Conservation (phyloP, 129 eudicot species). For the Ambrosia artemisiifolia region DNA sequence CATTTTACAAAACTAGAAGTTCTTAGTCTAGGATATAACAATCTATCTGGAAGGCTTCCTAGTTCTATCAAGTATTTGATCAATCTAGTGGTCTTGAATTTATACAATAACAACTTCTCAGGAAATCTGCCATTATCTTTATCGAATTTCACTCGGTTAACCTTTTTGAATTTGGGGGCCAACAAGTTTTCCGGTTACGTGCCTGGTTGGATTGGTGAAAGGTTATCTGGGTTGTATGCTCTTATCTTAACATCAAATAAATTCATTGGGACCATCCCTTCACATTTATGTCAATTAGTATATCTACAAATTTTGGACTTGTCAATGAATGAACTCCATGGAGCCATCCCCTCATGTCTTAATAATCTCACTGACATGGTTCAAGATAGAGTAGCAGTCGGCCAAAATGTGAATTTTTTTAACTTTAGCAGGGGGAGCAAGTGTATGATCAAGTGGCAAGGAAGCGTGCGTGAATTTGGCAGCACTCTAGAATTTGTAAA, state of each 20-base stretch:
- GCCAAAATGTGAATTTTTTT: background rate
- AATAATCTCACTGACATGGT: background rate
- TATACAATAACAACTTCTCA: conserved; percentile 24
- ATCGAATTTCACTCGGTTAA: conserved; percentile 6
- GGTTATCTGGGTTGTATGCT: background rate
- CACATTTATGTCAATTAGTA: background rate
- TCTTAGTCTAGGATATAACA: conserved; percentile 30
- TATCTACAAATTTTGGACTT: background rate
- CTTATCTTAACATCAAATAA: too few species aligned
- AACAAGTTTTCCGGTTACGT: background rate
- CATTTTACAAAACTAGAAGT: background rate
- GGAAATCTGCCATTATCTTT: conserved; percentile 34
- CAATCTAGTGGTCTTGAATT: background rate
- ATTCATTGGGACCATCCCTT: background rate
- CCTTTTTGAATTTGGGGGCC: background rate
- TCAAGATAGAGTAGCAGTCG: background rate
- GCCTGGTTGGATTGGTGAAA: conserved; percentile 14
- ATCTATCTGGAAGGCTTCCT: conserved; percentile 30
- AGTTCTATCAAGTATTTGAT: conserved; percentile 4
- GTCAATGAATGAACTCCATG: background rate
- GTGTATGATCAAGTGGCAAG: too few species aligned
- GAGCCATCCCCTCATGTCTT: background rate
- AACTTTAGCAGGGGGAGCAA: too few species aligned
- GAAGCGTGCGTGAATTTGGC: too few species aligned
- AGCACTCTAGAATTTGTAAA: too few species aligned